Evolutionary conservation across 306 rosid species (phyloP).

Genomic region (barrel medic (Medicago truncatula)): MtrunA17r5.0-ANR NC_053042.1:27284001-27284500

Average conservation of each 20-base stretch:
- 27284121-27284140: neutral
- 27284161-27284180: neutral
- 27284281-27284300: conserved; percentile 33
- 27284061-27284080: no score
- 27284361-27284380: conserved; percentile 49
- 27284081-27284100: no score
- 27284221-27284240: conserved; percentile 47
- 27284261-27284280: conserved; percentile 41
- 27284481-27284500: neutral
- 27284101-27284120: no score
- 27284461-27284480: neutral
- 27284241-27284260: conserved; percentile 43
- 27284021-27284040: no score
- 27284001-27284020: no score
- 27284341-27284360: conserved; percentile 46
- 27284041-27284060: no score
- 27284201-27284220: conserved; percentile 48
- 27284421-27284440: conserved; percentile 3
- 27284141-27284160: neutral
- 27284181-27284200: conserved; percentile 44
- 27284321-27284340: conserved; percentile 43
- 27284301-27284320: conserved; percentile 27
- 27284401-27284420: neutral
- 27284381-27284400: conserved; percentile 49
- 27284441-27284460: neutral